phyloP scores from a whole-genome alignment of 1,284 basidiomycete species.

The Boletus sp. region DNA sequence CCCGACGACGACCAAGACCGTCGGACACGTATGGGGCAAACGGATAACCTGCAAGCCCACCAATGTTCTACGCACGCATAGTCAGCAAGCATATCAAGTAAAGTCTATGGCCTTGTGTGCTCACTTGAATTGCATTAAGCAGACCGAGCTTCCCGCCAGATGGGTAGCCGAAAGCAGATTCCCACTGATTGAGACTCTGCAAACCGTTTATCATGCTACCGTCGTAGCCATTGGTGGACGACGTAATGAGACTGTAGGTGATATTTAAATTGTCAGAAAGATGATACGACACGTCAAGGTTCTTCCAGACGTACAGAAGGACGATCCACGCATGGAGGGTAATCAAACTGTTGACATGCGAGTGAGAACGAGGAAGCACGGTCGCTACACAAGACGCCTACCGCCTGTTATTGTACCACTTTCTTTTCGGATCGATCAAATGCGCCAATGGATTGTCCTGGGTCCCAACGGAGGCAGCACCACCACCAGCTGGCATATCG shows the following conservation, averaged over 20 bases:
- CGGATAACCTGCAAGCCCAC: slow-evolving; percentile 60
- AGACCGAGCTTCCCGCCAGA: slow-evolving; percentile 58
- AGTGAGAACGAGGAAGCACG: slow-evolving; percentile 1
- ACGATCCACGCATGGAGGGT: slow-evolving; percentile 64
- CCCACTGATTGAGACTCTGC: slow-evolving; percentile 62
- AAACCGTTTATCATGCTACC: slow-evolving; percentile 77
- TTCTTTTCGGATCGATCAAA: slow-evolving; percentile 59
- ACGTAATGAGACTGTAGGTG: slow-evolving; percentile 58
- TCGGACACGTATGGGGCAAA: slow-evolving; percentile 70
- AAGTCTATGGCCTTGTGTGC: slow-evolving; percentile 13
- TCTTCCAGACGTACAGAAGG: slow-evolving; percentile 46
- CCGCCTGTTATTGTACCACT: slow-evolving; percentile 72
- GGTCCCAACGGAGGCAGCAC: slow-evolving; percentile 30
- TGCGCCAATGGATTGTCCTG: slow-evolving; percentile 43
- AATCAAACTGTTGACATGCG: slow-evolving; percentile 45
- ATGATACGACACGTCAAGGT: not conserved
- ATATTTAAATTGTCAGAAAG: slow-evolving; percentile 5
- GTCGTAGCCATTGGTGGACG: slow-evolving; percentile 76
- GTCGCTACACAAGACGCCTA: slow-evolving; percentile 27
- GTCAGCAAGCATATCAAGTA: slow-evolving; percentile 1
- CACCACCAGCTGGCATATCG: slow-evolving; percentile 47
- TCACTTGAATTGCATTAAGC: slow-evolving; percentile 72
- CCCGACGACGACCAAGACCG: slow-evolving; percentile 57
- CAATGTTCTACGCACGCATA: slow-evolving; percentile 52
- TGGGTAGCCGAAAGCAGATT: slow-evolving; percentile 52